Base-by-base conservation (phyloP, 179 eudicot genomes). In the Corrigiola litoralis region DNA sequence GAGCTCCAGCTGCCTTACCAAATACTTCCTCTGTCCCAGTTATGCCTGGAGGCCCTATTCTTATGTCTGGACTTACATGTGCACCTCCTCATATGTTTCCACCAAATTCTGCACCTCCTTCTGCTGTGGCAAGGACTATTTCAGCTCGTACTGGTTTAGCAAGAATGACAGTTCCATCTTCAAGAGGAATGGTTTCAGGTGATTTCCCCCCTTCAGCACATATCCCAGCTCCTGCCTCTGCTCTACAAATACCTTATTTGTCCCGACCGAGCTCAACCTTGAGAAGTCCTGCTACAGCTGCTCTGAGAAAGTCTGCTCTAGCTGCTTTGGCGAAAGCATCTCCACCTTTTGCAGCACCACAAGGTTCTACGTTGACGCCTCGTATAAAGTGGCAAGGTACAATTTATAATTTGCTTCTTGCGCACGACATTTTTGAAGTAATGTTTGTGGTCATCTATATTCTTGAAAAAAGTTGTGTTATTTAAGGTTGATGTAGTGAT, bases 351-450 rank as follows among this genome's bases (percentile, higher is more conserved):
- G 38, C 29, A 25, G 44, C 72, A 54, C 52, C 51, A 24, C 62
- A 16, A 44, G 18, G 16, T 46, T 27, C 68, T 49, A 27, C 76
- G 13, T 54, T 61, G 24, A 36, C 20, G 27, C 48, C 65, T 55
- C 61, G 34, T 56, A 66, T 76, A 52, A 71, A 66, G 65, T 66
- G 71, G 68, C 61, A 61, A 71, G 79, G 79, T 71, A 71, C 38
- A 46, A 37, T 66, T 6, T 38, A 7, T 17, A 8, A 20, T 16
- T 6, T 31, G 6, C 8, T 29, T 60, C 31, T 38, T 38, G 29
- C 5, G 10, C 52, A 14, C n/a, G 10, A 3, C n/a, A 3, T 6
- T 27, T 6, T n/a, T 5, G 4, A 51, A 16, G 7, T 8, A 16
- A 9, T 18, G 9, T 6, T 18, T 45, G 51, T 14, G 23, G 31